These are phyloP conservation scores for Xylaria sp. DNA, from an alignment of 2,329 filamentous ascomycete species.

Conservation along the genomic window DNA sequence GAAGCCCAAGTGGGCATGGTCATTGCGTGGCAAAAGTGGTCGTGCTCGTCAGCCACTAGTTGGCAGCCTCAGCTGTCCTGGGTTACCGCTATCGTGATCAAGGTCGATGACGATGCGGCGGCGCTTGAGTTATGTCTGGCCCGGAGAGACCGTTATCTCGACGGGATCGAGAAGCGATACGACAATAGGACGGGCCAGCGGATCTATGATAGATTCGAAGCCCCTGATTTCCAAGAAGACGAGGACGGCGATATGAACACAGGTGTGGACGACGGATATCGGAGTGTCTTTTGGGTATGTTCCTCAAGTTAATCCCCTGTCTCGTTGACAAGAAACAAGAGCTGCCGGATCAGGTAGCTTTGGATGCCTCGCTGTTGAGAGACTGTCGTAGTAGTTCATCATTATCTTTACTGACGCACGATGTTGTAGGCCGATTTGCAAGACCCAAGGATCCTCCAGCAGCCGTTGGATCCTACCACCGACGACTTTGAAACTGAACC, in stretches of 20 bases:
- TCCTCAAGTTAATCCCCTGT: not conserved
- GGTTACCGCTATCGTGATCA: constrained; percentile 63
- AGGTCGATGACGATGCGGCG: constrained; percentile 45
- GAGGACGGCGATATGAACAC: constrained; percentile 42
- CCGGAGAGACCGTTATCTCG: constrained; percentile 57
- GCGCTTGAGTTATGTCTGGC: constrained; percentile 60
- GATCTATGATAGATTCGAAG: constrained; percentile 73
- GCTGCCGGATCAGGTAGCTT: not conserved
- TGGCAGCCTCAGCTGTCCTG: constrained; percentile 61
- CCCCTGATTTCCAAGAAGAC: constrained; percentile 58
- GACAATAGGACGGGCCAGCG: constrained; percentile 65
- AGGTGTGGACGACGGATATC: constrained; percentile 50
- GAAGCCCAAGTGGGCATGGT: constrained; percentile 55
- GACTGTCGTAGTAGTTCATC: not conserved
- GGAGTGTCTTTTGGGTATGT: constrained; percentile 48
- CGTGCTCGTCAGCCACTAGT: constrained; percentile 55
- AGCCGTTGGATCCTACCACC: constrained; percentile 26
- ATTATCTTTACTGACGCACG: constrained; percentile 2
- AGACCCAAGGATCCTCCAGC: constrained; percentile 60
- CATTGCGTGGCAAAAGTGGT: constrained; percentile 62
- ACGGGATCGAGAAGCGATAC: constrained; percentile 52
- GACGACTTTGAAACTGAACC: too few species aligned
- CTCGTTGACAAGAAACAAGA: not conserved
- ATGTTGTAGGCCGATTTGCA: constrained; percentile 48
- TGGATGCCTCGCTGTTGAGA: not conserved